A percentile compares a stretch with the other conserved stretches of the same genome.
Evolutionary conservation across 768 basidiomycete genomes (phyloP).

Genomic region (Russula vinacea): DNA sequence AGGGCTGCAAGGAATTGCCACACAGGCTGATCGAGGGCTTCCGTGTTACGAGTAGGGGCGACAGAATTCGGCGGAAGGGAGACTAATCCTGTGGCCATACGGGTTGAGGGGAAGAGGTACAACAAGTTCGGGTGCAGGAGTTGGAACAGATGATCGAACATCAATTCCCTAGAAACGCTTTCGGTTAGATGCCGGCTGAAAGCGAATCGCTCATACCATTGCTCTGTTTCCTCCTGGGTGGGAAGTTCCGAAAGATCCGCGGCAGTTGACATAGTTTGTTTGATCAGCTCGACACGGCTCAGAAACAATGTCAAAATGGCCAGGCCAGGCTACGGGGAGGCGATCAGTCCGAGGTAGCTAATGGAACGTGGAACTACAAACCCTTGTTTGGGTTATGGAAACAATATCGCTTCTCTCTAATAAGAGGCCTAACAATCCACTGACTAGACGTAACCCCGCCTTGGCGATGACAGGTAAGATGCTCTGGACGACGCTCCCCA

Average conservation of each 20-base stretch:
- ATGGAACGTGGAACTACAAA: slow-evolving; percentile 40
- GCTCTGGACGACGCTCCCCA: slow-evolving; percentile 81
- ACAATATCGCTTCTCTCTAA: slow-evolving; percentile 75
- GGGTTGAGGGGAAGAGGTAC: slow-evolving; percentile 85
- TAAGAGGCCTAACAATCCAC: slow-evolving; percentile 80
- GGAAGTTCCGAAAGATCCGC: slow-evolving; percentile 55
- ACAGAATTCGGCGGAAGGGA: slow-evolving; percentile 37
- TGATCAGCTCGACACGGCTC: slow-evolving; percentile 89
- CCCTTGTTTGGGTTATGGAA: slow-evolving; percentile 73
- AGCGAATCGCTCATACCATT: slow-evolving; percentile 52
- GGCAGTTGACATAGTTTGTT: slow-evolving; percentile 58
- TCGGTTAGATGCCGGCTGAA: slow-evolving; percentile 16
- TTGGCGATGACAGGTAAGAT: slow-evolving; percentile 78
- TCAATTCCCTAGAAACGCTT: slow-evolving; percentile 59
- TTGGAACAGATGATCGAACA: slow-evolving; percentile 86
- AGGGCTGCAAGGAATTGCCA: slow-evolving; percentile 93
- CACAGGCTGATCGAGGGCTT: slow-evolving; percentile 82
- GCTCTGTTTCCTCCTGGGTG: slow-evolving; percentile 69
- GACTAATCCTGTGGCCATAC: slow-evolving; percentile 47
- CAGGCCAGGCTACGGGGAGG: slow-evolving; percentile 71
- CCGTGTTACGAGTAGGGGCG: slow-evolving; percentile 44
- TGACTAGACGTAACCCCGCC: slow-evolving; percentile 76
- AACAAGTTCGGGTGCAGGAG: slow-evolving; percentile 73
- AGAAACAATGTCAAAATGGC: slow-evolving; percentile 88
- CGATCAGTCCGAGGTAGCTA: slow-evolving; percentile 17